Evolutionary conservation across 441 rosid genomes (phyloP).

Genomic region (Bruguiera hainesii): DNA sequence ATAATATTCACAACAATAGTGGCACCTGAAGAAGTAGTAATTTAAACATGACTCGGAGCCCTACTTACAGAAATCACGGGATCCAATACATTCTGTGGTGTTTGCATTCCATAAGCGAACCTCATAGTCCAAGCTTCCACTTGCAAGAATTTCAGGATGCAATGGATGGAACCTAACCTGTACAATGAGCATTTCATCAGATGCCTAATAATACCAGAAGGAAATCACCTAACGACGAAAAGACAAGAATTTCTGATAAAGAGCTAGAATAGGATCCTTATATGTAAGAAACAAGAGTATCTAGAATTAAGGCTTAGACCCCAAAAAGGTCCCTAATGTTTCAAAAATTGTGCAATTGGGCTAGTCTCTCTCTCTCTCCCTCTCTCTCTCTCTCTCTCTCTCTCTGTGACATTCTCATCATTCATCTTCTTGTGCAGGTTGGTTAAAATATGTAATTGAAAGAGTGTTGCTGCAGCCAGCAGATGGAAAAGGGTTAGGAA

Average conservation of each 20-base stretch:
- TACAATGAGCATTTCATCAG: constrained; percentile 24
- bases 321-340: too few relatives aligned
- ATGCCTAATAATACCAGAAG: constrained; percentile 2
- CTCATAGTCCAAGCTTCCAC: constrained; percentile 95
- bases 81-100: constrained; percentile 70
- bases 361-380: too few relatives aligned
- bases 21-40: constrained; percentile 1
- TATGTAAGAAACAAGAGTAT: background rate
- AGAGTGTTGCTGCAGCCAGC: too few relatives aligned
- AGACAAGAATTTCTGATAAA: background rate
- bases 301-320: too few relatives aligned
- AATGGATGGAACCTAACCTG: constrained; percentile 95
- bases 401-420: too few relatives aligned
- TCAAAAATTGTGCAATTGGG: too few relatives aligned
- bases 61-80: constrained; percentile 76
- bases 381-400: too few relatives aligned
- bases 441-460: too few relatives aligned
- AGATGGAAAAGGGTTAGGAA: too few relatives aligned
- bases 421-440: too few relatives aligned
- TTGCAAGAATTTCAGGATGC: constrained; percentile 77
- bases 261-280: background rate
- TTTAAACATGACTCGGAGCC: constrained; percentile 19
- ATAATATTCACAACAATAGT: background rate
- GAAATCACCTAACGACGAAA: background rate
- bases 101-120: constrained; percentile 87